These are phyloP conservation scores for Termitomyces sp. DNA, from an alignment of 768 basidiomycete species.

Conservation along the genomic window DNA sequence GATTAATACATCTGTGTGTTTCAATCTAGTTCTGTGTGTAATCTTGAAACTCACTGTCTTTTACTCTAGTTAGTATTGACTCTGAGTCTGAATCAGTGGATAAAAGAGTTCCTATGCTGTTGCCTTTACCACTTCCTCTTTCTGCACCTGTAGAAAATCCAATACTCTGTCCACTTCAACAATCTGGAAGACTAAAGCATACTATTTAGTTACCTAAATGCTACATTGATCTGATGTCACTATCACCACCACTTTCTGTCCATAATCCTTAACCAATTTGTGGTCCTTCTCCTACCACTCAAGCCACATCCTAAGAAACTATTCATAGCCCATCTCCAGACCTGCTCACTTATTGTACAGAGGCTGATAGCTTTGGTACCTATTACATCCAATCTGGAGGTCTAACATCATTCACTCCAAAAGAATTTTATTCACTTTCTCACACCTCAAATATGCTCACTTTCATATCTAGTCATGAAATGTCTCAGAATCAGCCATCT, in stretches of 20 bases:
- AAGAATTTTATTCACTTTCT: constrained; percentile 5
- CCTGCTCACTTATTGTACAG: not conserved
- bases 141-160: too few species aligned
- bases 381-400: constrained; percentile 8
- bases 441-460: not conserved
- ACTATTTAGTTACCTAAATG: not conserved
- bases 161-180: not conserved
- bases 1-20: too few species aligned
- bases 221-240: constrained; percentile 2
- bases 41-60: not conserved
- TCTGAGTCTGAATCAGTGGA: not conserved
- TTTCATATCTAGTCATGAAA: too few species aligned
- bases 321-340: not conserved
- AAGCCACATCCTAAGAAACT: not conserved
- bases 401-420: constrained; percentile 7
- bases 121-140: not conserved
- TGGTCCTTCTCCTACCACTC: not conserved
- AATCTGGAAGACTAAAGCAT: not conserved
- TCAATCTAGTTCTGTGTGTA: too few species aligned
- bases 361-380: constrained; percentile 6
- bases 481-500: not conserved
- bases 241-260: not conserved
- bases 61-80: not conserved
- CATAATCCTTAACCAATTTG: not conserved
- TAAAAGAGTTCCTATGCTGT: not conserved